These are phyloP conservation scores for Xerocomus potaroensis DNA, from an alignment of 768 basidiomycete genomes.

Conservation along the genomic window DNA sequence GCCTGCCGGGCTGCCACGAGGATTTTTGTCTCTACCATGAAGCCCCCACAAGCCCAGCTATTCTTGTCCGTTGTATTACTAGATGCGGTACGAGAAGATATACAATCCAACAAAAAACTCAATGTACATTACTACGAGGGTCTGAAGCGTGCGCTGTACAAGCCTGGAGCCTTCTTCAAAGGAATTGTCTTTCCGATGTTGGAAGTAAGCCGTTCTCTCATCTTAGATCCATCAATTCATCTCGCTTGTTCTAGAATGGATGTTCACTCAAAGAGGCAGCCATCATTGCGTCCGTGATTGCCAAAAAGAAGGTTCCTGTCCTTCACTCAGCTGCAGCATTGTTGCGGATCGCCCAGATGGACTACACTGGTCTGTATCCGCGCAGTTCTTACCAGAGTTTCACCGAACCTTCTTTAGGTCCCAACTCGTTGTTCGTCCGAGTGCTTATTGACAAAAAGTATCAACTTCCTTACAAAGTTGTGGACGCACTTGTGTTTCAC, in stretches of 20 bases:
- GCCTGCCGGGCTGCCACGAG: conserved; percentile 91
- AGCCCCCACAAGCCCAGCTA: conserved; percentile 88
- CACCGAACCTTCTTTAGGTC: conserved; percentile 41
- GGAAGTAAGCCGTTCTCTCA: conserved; percentile 54
- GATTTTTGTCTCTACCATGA: conserved; percentile 96
- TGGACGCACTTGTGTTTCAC: conserved; percentile 96
- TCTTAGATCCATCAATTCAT: conserved; percentile 27
- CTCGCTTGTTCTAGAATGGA: conserved; percentile 45
- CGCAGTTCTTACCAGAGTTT: neutral
- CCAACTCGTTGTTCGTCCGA: conserved; percentile 95
- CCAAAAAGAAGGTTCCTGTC: conserved; percentile 91
- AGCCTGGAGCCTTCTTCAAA: conserved; percentile 98
- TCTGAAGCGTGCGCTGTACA: conserved; percentile 89
- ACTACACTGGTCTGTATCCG: conserved; percentile 69
- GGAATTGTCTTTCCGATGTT: conserved; percentile 94
- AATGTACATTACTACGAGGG: conserved; percentile 93
- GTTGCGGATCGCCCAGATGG: conserved; percentile 91
- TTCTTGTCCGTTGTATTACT: conserved; percentile 90
- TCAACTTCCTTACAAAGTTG: conserved; percentile 94
- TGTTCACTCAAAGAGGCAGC: conserved; percentile 94
- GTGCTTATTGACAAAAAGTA: conserved; percentile 97
- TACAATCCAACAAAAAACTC: conserved; percentile 79
- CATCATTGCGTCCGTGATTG: conserved; percentile 86
- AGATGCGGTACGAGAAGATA: conserved; percentile 86
- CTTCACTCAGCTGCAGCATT: conserved; percentile 95